Conservation (phyloP, 495 filamentous ascomycete species). For the Lichenothelia convexa region DNA sequence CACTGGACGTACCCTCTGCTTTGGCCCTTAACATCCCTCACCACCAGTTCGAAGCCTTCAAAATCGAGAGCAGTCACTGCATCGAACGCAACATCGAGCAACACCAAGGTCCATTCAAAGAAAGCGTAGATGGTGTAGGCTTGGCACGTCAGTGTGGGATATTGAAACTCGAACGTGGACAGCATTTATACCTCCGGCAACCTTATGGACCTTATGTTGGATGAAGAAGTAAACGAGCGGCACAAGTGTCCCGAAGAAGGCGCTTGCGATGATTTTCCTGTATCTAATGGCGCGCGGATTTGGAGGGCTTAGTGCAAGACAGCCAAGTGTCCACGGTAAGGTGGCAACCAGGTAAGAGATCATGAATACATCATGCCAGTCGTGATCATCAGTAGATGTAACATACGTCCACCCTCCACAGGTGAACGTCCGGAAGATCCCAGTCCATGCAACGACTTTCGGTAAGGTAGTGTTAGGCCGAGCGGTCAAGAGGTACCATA, state of each 20-base stretch:
- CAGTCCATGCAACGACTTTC: conserved; percentile 62
- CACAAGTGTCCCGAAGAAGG: conserved; percentile 81
- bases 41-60: conserved; percentile 67
- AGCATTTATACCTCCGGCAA: conserved; percentile 68
- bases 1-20: conserved; percentile 98
- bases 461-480: conserved; percentile 55
- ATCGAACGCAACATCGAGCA: conserved; percentile 94
- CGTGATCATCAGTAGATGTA: conserved; percentile 93
- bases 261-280: conserved; percentile 61
- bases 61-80: conserved; percentile 95
- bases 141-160: conserved; percentile 19
- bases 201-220: conserved; percentile 92
- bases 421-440: conserved; percentile 74
- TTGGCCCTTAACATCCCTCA: conserved; percentile 74
- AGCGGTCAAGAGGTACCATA: conserved; percentile 83
- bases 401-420: conserved; percentile 99
- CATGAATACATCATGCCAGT: conserved; percentile 99
- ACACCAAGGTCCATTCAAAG: conserved; percentile 90
- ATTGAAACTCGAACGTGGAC: background rate
- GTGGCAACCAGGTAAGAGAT: conserved; percentile 92
- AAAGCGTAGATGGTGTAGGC: conserved; percentile 98
- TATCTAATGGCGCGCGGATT: conserved; percentile 76
- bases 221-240: conserved; percentile 95
- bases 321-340: conserved; percentile 87
- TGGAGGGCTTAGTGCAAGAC: conserved; percentile 70